These are phyloP conservation scores for Vitis hybrid DNA, from an alignment of 177 flowering plant genomes.

Conservation along the genomic window DNA sequence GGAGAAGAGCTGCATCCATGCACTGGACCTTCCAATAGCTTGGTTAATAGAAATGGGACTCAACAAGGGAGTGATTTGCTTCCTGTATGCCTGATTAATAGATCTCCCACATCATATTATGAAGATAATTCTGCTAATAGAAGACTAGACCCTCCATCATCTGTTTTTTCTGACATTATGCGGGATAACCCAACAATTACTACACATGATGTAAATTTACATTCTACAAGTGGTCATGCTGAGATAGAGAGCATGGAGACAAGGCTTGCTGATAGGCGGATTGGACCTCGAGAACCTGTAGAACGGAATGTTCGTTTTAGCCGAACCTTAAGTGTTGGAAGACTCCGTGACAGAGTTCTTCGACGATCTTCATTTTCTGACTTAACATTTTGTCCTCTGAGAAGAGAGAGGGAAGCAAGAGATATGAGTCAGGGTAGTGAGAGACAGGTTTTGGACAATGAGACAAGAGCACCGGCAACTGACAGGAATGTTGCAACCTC, in stretches of 20 bases:
- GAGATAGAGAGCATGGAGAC: constrained; percentile 39
- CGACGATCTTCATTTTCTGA: constrained; percentile 73
- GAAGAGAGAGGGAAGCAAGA: constrained; percentile 49
- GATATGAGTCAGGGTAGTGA: constrained; percentile 33
- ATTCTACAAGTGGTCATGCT: constrained; percentile 30
- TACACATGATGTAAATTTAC: constrained; percentile 24
- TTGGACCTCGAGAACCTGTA: constrained; percentile 61
- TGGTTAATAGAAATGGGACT: constrained; percentile 27
- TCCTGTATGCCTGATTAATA: constrained; percentile 30
- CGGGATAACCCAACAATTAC: constrained; percentile 29
- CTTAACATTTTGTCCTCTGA: constrained; percentile 46
- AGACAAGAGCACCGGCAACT: constrained; percentile 23
- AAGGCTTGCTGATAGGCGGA: constrained; percentile 46
- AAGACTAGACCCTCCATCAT: constrained; percentile 15
- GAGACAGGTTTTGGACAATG: constrained; percentile 26
- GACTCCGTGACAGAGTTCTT: constrained; percentile 96
- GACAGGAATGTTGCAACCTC: constrained; percentile 28
- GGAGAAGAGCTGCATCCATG: constrained; percentile 37
- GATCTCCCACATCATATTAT: constrained; percentile 19
- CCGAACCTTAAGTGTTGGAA: constrained; percentile 88
- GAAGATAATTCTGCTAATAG: constrained; percentile 26
- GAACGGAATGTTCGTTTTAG: constrained; percentile 83
- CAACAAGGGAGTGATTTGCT: constrained; percentile 28
- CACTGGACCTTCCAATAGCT: constrained; percentile 18
- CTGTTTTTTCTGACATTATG: constrained; percentile 22